A percentile compares a stretch with the other conserved stretches of the same genome.
Evolutionary conservation across 2,329 filamentous ascomycete genomes (phyloP).

Genomic region (Didymella arachidicola): DNA sequence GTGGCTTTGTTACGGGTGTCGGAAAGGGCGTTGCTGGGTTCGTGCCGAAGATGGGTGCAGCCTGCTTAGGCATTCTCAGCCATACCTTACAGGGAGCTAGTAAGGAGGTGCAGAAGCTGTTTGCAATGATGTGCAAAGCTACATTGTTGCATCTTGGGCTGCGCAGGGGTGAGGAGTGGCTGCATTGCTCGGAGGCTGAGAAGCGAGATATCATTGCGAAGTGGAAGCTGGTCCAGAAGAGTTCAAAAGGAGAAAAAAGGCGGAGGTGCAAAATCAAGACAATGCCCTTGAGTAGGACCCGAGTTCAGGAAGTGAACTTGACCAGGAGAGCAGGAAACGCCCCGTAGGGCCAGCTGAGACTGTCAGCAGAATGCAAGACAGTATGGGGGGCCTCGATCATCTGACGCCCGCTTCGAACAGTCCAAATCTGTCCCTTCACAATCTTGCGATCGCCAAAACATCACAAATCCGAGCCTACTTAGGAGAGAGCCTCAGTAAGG

Average conservation of each 20-base stretch:
- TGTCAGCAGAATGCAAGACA: background rate
- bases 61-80: constrained; percentile 25
- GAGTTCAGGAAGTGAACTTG: background rate
- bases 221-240: constrained; percentile 26
- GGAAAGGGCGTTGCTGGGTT: constrained; percentile 39
- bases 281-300: background rate
- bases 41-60: constrained; percentile 33
- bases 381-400: background rate
- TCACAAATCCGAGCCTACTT: too few species aligned
- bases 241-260: constrained; percentile 19
- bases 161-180: constrained; percentile 33
- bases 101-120: constrained; percentile 26
- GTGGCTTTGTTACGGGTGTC: constrained; percentile 36
- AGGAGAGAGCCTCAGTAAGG: background rate
- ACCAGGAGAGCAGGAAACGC: background rate
- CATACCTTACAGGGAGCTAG: constrained; percentile 28
- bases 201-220: constrained; percentile 24
- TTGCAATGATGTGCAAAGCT: constrained; percentile 12
- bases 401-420: too few species aligned
- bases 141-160: constrained; percentile 25
- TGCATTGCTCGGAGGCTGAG: constrained; percentile 26
- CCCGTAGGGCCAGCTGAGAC: background rate
- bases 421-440: background rate
- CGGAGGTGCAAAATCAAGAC: background rate
- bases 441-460: background rate